A percentile compares a stretch with the other conserved stretches of the same genome.
These are phyloP conservation scores for Rhododendron molle DNA, from an alignment of 148 eudicot genomes.

Conservation along the genomic window DNA sequence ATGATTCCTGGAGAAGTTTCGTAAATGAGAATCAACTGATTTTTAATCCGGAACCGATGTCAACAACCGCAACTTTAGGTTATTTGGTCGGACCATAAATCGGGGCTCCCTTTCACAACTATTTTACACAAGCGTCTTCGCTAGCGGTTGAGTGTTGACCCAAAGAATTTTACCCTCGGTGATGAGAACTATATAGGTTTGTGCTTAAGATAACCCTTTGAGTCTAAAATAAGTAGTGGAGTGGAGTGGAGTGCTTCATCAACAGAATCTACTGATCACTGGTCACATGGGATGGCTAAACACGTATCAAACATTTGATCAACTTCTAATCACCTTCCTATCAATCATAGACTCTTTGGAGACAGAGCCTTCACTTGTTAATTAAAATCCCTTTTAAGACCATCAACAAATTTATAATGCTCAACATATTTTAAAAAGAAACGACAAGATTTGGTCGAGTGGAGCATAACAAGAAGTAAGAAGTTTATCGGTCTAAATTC, in stretches of 20 bases:
- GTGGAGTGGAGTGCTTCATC: not conserved
- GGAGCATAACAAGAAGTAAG: not conserved
- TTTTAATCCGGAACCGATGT: not conserved
- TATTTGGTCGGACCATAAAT: too few relatives aligned
- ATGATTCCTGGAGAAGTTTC: not conserved
- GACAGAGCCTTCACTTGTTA: not conserved
- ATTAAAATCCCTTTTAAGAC: not conserved
- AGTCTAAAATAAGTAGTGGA: not conserved
- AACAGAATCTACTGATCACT: not conserved
- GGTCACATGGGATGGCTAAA: not conserved
- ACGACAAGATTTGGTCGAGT: not conserved
- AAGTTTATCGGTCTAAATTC: rapidly evolving
- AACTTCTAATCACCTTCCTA: conserved; percentile 4
- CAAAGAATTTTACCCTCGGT: too few relatives aligned
- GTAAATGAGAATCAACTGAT: not conserved
- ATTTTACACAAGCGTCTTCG: too few relatives aligned
- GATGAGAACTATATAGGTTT: too few relatives aligned
- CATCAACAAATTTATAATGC: not conserved
- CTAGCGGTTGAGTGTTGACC: too few relatives aligned
- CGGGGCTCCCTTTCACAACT: too few relatives aligned
- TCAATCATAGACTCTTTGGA: not conserved
- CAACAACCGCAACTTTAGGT: not conserved
- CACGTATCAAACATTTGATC: not conserved
- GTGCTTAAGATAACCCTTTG: too few relatives aligned
- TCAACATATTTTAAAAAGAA: conserved; percentile 3